Base-by-base conservation (phyloP, 2,329 filamentous ascomycete genomes). In the Coleophoma crateriformis region DNA sequence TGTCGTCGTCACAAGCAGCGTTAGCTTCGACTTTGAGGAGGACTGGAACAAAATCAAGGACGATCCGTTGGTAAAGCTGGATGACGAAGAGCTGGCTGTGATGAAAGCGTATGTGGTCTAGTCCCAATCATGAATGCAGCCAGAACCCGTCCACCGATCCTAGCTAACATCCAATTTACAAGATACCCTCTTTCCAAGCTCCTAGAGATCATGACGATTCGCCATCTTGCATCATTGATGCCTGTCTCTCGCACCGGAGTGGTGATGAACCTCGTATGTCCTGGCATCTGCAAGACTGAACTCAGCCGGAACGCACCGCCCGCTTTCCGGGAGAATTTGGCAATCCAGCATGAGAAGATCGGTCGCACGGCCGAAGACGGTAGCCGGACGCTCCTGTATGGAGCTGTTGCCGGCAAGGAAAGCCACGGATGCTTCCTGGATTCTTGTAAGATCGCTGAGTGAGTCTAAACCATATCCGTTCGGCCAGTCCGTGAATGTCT, bases 171-270 rank as follows among this genome's bases (percentile, higher is more conserved):
- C 17, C 32, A 35, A 40, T 17, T 44, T 49, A 50, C 3, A 19
- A 58, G 63, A 46, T 67, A 66, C 34, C 49, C 58, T 7, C 51
- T 66, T 19, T 59, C 59, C 35, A 66, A 66, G 47, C 48, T 66
- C n/a, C 41, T 66, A 39, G 52, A 61, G 44, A 48, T 57, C 3
- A 46, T 61, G 12, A 54, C 55, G 20, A 39, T 56, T 40, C 57
- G 59, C 2, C 50, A 61, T 17, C 48, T 66, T 15, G 61, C 61
- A 39, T 32, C 40, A 19, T 15, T 58, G 20, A 35, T 51, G 33
- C 60, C 60, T 0, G 47, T 61, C 17, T 58, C 57, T 45, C 49
- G 51, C 15, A 56, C 54, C 15, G 60, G 63, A 19, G 62, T 66
- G 4, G 49, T 64, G n/a, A 37, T 66, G 8, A 55, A 55, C 11